Evolutionary conservation across 495 filamentous ascomycete species (phyloP).

Genomic region (Pyrenula aspistea): DNA sequence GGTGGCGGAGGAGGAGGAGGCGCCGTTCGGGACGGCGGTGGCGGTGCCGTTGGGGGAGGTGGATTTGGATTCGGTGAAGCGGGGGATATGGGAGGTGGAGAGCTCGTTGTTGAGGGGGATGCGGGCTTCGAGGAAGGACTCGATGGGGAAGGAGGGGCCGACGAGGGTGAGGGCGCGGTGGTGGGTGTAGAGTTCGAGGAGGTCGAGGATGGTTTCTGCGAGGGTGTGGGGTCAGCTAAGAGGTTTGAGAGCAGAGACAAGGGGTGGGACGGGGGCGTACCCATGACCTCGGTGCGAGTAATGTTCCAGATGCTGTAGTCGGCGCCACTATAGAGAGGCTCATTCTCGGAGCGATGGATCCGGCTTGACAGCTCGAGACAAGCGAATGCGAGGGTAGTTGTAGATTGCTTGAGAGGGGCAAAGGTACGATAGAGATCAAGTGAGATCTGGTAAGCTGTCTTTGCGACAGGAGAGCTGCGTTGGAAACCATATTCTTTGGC

Average conservation of each 20-base stretch:
- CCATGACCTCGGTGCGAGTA: constrained; percentile 57
- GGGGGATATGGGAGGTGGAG: constrained; percentile 36
- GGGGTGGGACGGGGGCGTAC: constrained; percentile 16
- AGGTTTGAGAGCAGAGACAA: not conserved
- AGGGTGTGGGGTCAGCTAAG: not conserved
- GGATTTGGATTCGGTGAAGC: constrained; percentile 33
- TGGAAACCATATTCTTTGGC: constrained; percentile 36
- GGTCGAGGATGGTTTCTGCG: constrained; percentile 66
- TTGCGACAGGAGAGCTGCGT: constrained; percentile 40
- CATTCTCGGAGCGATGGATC: constrained; percentile 39
- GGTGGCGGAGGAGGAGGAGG: not conserved
- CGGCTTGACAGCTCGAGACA: constrained; percentile 69
- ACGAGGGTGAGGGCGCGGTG: constrained; percentile 60
- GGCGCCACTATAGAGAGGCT: constrained; percentile 27
- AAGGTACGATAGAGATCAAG: constrained; percentile 88
- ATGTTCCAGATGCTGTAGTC: constrained; percentile 47
- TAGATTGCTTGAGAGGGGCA: constrained; percentile 77
- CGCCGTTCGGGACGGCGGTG: constrained; percentile 5
- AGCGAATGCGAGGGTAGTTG: constrained; percentile 66
- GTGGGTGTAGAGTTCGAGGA: constrained; percentile 81
- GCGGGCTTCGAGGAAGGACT: constrained; percentile 70
- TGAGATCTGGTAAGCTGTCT: constrained; percentile 64
- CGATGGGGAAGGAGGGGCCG: constrained; percentile 55
- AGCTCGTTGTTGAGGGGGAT: constrained; percentile 75
- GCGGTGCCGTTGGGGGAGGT: constrained; percentile 11